Conservation (phyloP, 2,329 filamentous ascomycete species). For the Penicillium sp. region DNA sequence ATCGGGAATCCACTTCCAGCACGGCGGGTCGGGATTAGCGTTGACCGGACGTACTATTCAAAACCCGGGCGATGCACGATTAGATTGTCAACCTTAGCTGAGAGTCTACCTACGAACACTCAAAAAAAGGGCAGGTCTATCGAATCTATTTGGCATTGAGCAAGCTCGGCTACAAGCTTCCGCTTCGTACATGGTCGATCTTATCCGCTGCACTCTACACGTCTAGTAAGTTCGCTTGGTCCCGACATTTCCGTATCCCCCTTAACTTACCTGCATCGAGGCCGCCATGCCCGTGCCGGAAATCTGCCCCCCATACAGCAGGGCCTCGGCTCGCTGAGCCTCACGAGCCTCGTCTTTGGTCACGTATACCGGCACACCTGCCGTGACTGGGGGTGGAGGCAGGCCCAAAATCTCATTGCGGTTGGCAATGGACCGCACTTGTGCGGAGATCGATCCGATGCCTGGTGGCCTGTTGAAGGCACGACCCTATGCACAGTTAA, state of each 20-base stretch:
- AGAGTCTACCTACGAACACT: not conserved
- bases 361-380: constrained; percentile 24
- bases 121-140: not conserved
- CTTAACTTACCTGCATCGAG: constrained; percentile 31
- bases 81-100: not conserved
- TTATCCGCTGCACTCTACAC: constrained; percentile 34
- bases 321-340: constrained; percentile 27
- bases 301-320: constrained; percentile 29
- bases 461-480: constrained; percentile 32
- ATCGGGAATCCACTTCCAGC: not conserved
- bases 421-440: constrained; percentile 32
- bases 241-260: not conserved
- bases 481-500: constrained; percentile 21
- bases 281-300: constrained; percentile 30
- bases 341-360: constrained; percentile 33
- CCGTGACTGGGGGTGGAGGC: constrained; percentile 21
- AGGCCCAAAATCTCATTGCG: constrained; percentile 30
- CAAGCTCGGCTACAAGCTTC: constrained; percentile 3
- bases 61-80: not conserved
- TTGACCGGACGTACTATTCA: not conserved
- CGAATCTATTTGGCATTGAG: not conserved
- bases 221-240: not conserved
- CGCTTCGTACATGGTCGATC: constrained; percentile 23
- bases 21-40: constrained; percentile 1
- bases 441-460: constrained; percentile 28